Base-by-base conservation (phyloP, 306 rosid genomes). In the Vicia villosa region DNA sequence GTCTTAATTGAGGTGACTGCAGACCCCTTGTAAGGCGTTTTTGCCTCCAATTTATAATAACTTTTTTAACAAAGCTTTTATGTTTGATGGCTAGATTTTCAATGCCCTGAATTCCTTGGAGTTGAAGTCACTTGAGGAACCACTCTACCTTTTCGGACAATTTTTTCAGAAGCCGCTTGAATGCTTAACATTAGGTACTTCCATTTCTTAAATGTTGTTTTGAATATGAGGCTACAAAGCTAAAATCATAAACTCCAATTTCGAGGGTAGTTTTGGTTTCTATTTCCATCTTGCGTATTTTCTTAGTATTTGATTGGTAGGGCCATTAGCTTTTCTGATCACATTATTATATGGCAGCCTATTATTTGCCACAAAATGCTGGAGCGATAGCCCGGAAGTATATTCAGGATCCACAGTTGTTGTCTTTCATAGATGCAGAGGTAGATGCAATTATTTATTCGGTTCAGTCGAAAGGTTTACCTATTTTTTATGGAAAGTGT, bases 401-500 rank as follows among this genome's bases (percentile, higher is more conserved):
- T 80, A 90, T 94, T 78, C 74, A 87, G 61, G 94, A 94, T 83
- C 89, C 92, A 47, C 79, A 82, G 16, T 82, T 94, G 73, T 78
- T 94, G 89, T 94, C 95, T 74, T 90, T 85, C 84, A 88, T 94
- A 63, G 98, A 94, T 79, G 98, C 96, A 3, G 98, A 94, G 98
- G 98, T 94, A 83, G 66, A 69, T 65, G 16, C 52, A 68, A 71
- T 76, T 52, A 79, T 60, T 66, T 72, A 42, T 76, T 46, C 43
- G 24, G 77, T 72, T 70, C 65, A 50, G 13, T 69, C 60, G 36
- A 50, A 77, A 59, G 49, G 43, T 78, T 19, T 30, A 16, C 21
- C 20, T 16, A 68, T 17, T 34, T 21, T 17, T 59, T 73, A 70
- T 42, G 64, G 55, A 11, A 51, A 63, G 4, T 24, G 46, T 32